Evolutionary conservation across 2,329 filamentous ascomycete genomes (phyloP).

Genomic region (Kalmusia sp.): DNA sequence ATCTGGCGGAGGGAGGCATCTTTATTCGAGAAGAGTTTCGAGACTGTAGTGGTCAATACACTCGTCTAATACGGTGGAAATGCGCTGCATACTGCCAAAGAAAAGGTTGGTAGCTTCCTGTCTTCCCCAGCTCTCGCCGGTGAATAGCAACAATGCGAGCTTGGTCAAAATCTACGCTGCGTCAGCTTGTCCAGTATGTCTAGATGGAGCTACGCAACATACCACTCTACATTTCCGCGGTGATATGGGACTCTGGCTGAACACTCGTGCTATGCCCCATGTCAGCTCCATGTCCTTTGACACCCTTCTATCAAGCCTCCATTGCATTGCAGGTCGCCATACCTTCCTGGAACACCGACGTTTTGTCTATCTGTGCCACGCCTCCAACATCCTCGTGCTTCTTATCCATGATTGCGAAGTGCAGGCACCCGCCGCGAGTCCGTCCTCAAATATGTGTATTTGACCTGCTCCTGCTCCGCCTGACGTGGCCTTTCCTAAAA

Average conservation of each 20-base stretch:
- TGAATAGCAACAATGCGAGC: constrained; percentile 94
- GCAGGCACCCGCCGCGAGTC: constrained; percentile 32
- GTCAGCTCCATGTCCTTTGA: constrained; percentile 29
- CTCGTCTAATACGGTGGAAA: neutral
- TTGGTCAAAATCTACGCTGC: constrained; percentile 72
- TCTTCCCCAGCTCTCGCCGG: constrained; percentile 93
- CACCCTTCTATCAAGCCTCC: constrained; percentile 7
- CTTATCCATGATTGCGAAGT: constrained; percentile 66
- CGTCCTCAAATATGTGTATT: constrained; percentile 25
- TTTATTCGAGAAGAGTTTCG: constrained; percentile 99
- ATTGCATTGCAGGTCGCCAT: constrained; percentile 30
- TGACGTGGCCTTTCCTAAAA: constrained; percentile 44
- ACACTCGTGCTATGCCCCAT: constrained; percentile 77
- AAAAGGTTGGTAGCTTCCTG: constrained; percentile 98
- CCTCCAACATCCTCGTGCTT: constrained; percentile 98
- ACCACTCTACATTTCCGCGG: constrained; percentile 97
- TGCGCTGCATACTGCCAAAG: constrained; percentile 74
- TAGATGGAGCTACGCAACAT: constrained; percentile 16
- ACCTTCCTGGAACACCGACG: constrained; percentile 99
- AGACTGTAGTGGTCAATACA: constrained; percentile 51
- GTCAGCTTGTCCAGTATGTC: constrained; percentile 5
- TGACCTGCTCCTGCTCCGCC: constrained; percentile 39
- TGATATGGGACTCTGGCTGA: constrained; percentile 97
- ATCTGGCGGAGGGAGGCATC: constrained; percentile 97
- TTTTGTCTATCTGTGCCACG: constrained; percentile 96